Conservation (phyloP, 768 basidiomycete species). For the Phaeotremella fagi region DNA sequence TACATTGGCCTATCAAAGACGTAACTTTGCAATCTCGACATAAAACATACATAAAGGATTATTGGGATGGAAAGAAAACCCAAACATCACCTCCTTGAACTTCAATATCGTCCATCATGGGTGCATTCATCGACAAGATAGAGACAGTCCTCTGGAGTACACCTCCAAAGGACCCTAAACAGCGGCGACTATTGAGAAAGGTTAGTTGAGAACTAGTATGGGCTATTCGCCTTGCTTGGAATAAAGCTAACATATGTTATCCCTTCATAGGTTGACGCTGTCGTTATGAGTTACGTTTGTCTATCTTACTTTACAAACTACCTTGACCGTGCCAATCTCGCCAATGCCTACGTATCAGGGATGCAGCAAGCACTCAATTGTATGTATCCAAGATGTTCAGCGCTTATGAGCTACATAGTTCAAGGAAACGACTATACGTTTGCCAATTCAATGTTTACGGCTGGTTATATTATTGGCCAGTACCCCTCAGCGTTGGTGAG, state of each 20-base stretch:
- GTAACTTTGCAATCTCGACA: too few species aligned
- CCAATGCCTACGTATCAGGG: slow-evolving; percentile 11
- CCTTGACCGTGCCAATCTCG: slow-evolving; percentile 29
- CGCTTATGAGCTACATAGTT: neutral
- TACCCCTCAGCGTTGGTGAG: slow-evolving; percentile 13
- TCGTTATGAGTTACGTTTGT: neutral
- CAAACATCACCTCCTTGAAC: too few species aligned
- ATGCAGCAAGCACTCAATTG: neutral
- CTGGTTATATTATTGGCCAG: slow-evolving; percentile 66
- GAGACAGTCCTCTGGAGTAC: slow-evolving; percentile 26
- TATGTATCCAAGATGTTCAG: neutral
- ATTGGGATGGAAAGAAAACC: too few species aligned
- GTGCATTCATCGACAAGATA: slow-evolving; percentile 3
- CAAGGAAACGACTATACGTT: neutral
- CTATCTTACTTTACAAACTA: slow-evolving; percentile 21
- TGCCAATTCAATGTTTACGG: slow-evolving; percentile 65
- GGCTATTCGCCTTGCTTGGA: too few species aligned
- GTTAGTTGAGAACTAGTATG: too few species aligned
- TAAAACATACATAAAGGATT: too few species aligned
- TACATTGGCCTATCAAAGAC: too few species aligned
- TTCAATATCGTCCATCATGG: slow-evolving; percentile 1
- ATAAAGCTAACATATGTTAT: too few species aligned
- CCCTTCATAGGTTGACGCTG: too few species aligned
- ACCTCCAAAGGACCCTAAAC: slow-evolving; percentile 18
- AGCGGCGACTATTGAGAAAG: slow-evolving; percentile 19